Conservation (phyloP, 1,284 basidiomycete species). For the Peniophora sp. region DNA sequence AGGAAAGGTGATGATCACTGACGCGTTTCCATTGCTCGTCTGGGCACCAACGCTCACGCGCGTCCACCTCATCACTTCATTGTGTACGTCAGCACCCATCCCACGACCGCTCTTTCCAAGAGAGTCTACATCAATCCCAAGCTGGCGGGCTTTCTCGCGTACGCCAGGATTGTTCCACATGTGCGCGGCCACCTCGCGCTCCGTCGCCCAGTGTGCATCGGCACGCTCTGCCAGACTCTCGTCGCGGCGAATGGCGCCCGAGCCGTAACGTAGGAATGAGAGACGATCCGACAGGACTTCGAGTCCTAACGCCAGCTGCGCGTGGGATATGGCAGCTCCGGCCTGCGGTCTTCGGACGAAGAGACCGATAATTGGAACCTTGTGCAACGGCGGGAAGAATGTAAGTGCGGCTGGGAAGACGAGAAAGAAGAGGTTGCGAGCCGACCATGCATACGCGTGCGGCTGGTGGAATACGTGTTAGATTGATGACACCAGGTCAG, state of each 20-base stretch:
- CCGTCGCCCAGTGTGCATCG: constrained; percentile 46
- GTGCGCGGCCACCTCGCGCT: constrained; percentile 41
- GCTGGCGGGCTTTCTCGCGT: constrained; percentile 37
- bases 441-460: constrained; percentile 50
- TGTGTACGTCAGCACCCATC: not conserved
- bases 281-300: constrained; percentile 34
- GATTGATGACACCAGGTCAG: not conserved
- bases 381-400: constrained; percentile 26
- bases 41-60: too few relatives aligned
- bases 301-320: constrained; percentile 24
- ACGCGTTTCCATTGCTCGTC: too few relatives aligned
- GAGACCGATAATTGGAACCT: constrained; percentile 12
- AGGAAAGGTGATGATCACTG: too few relatives aligned
- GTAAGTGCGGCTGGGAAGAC: constrained; percentile 45
- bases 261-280: constrained; percentile 46
- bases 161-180: constrained; percentile 41
- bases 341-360: constrained; percentile 4
- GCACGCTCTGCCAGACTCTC: constrained; percentile 39
- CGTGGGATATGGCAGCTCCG: constrained; percentile 12
- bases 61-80: too few relatives aligned
- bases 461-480: constrained; percentile 33
- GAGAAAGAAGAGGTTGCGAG: constrained; percentile 52
- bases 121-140: constrained; percentile 38
- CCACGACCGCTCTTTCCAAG: constrained; percentile 12
- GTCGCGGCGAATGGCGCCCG: constrained; percentile 45